phyloP scores from a whole-genome alignment of 2,329 filamentous ascomycete genomes.

The Phoma sp. region DNA sequence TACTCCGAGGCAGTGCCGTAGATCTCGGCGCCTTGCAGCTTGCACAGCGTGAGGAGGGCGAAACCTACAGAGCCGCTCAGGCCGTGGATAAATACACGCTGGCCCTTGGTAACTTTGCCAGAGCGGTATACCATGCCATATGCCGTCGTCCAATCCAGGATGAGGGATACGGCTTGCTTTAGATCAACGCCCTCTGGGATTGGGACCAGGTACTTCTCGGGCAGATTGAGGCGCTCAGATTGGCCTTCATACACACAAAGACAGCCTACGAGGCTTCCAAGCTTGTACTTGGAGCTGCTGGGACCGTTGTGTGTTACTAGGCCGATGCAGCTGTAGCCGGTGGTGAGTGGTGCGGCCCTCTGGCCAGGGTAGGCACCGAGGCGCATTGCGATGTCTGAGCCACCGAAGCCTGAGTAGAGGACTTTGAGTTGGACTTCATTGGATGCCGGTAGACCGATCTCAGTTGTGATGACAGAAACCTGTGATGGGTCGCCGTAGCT shows the following conservation, averaged over 20 bases:
- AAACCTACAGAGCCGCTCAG: slow-evolving; percentile 60
- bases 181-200: slow-evolving; percentile 54
- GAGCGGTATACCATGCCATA: slow-evolving; percentile 41
- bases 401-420: slow-evolving; percentile 58
- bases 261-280: slow-evolving; percentile 37
- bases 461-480: slow-evolving; percentile 45
- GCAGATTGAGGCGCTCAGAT: slow-evolving; percentile 56
- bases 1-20: slow-evolving; percentile 59
- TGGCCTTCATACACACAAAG: slow-evolving; percentile 46
- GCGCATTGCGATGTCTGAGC: slow-evolving; percentile 60
- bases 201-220: slow-evolving; percentile 56
- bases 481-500: slow-evolving; percentile 53
- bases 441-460: slow-evolving; percentile 51
- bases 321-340: slow-evolving; percentile 59
- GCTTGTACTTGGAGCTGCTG: slow-evolving; percentile 31
- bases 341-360: slow-evolving; percentile 56
- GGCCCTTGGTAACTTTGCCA: slow-evolving; percentile 53
- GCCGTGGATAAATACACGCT: slow-evolving; percentile 61
- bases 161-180: slow-evolving; percentile 52
- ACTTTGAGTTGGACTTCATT: slow-evolving; percentile 58
- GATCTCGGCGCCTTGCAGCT: slow-evolving; percentile 55
- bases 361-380: slow-evolving; percentile 58
- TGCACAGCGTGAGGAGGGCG: slow-evolving; percentile 53
- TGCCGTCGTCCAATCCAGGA: slow-evolving; percentile 56
- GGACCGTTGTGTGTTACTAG: slow-evolving; percentile 51